Evolutionary conservation across 2,329 filamentous ascomycete species (phyloP).

Genomic region (Penicillium frequentans): DNA sequence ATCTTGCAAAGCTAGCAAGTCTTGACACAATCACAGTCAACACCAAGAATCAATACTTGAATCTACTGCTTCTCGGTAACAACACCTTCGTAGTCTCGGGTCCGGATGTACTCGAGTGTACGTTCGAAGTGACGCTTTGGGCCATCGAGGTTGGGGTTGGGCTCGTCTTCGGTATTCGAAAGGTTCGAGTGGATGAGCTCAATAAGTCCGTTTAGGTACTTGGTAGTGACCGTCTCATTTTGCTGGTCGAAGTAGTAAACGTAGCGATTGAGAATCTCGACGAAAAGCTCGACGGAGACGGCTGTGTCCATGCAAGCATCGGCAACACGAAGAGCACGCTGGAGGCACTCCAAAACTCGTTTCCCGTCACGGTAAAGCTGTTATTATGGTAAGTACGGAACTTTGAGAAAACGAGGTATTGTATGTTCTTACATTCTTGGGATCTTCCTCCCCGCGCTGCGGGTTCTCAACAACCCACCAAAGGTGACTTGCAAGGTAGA

Average conservation of each 20-base stretch:
- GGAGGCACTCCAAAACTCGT: slow-evolving; percentile 91
- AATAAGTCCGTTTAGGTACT: slow-evolving; percentile 96
- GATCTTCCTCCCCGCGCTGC: slow-evolving; percentile 75
- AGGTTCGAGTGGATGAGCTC: slow-evolving; percentile 98
- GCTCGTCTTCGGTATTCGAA: slow-evolving; percentile 68
- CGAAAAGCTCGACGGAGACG: slow-evolving; percentile 95
- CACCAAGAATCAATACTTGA: background rate
- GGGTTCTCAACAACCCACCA: slow-evolving; percentile 95
- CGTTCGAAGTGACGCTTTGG: slow-evolving; percentile 93
- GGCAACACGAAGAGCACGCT: slow-evolving; percentile 90
- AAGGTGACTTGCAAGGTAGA: slow-evolving; percentile 92
- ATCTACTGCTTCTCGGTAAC: slow-evolving; percentile 62
- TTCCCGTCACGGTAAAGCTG: slow-evolving; percentile 97
- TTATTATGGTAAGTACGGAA: slow-evolving; percentile 6
- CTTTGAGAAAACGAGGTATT: slow-evolving; percentile 16
- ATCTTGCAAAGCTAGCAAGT: background rate
- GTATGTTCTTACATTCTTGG: slow-evolving; percentile 65
- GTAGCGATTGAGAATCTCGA: slow-evolving; percentile 97
- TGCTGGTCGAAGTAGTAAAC: slow-evolving; percentile 99
- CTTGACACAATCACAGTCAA: background rate
- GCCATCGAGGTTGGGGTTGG: slow-evolving; percentile 75
- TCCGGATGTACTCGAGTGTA: slow-evolving; percentile 89
- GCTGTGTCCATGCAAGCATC: slow-evolving; percentile 99
- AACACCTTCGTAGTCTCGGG: slow-evolving; percentile 89
- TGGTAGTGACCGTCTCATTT: slow-evolving; percentile 96